Evolutionary conservation across 2,329 filamentous ascomycete genomes (phyloP), one percentile per base, ranked within the genome.

Genomic region (Exophiala sideris): DNA sequence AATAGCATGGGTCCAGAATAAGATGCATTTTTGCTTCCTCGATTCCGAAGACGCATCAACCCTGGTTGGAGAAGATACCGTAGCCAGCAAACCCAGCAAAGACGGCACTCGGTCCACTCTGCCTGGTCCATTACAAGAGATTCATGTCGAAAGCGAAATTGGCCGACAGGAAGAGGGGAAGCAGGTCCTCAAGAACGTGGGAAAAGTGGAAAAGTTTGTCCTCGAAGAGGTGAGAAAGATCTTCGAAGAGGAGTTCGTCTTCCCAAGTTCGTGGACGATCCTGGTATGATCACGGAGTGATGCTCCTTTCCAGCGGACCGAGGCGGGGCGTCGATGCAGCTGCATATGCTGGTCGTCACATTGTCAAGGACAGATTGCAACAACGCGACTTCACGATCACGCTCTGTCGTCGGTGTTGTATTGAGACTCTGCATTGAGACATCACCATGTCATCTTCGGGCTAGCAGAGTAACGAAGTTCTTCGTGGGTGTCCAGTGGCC

Each of bases 201-300:
- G 94, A 55, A 99, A 99, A 78, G 94, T 99, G 54, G 94, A 99
- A 76, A 88, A 90, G 65, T 99, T 99, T 70, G 90, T 99, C 52
- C 79, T 99, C 56, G 92, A 97, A 70, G 92, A 97, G 73, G 94
- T 99, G 58, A 85, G 92, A 68, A 83, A 91, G 67, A 97, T 99
- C 64, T 97, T 99, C 67, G 94, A 99, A 73, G 94, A 97, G 68
- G 94, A 99, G 71, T 94, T 97, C 74, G 91, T 97, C 58, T 97
- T 95, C 74, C 94, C 94, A 41, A 96, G 91, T 71, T 97, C 95
- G 72, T 97, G 92, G 91, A 97, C 92, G 1, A 96, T 97, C 71
- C 75, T 99, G 65, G 86, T 97, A 41, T 96, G 56, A 58, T 38
- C 33, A 20, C 33, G 24, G 6, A 20, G 38, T 18, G 21, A 18